Evolutionary conservation across 805 yeast species (phyloP).

Genomic region (Candida awuae): DNA sequence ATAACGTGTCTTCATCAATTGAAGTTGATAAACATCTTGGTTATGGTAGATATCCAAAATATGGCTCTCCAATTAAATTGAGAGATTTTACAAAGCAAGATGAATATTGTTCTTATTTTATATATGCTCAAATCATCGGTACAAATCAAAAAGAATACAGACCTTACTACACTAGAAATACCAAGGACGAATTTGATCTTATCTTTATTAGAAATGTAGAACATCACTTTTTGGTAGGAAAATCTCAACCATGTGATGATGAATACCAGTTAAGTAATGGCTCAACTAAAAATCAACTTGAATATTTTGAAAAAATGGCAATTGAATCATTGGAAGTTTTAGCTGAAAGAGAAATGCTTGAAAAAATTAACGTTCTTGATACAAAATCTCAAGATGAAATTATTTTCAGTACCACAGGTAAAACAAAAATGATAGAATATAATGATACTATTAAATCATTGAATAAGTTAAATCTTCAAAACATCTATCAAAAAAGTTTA

Average conservation of each 20-base stretch:
- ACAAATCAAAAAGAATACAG: conserved; percentile 26
- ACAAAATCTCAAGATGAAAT: conserved; percentile 9
- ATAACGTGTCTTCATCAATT: conserved; percentile 14
- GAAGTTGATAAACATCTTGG: conserved; percentile 35
- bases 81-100: conserved; percentile 36
- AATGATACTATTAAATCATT: too few relatives aligned
- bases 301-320: conserved; percentile 10
- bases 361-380: not conserved
- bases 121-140: conserved; percentile 48
- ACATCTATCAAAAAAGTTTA: too few relatives aligned
- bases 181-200: conserved; percentile 17
- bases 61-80: conserved; percentile 46
- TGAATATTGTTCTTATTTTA: conserved; percentile 38
- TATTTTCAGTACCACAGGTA: conserved; percentile 6
- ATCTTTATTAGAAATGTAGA: conserved; percentile 16
- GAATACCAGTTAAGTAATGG: not conserved
- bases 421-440: not conserved
- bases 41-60: conserved; percentile 37
- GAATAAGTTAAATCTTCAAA: too few relatives aligned
- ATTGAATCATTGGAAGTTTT: conserved; percentile 8
- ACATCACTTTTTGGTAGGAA: conserved; percentile 16
- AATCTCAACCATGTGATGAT: not conserved
- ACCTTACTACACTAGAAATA: conserved; percentile 16
- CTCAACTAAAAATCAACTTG: conserved; percentile 10
- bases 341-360: conserved; percentile 8